Conservation (phyloP, 768 basidiomycete species). For the Xerocomellus intermedius region DNA sequence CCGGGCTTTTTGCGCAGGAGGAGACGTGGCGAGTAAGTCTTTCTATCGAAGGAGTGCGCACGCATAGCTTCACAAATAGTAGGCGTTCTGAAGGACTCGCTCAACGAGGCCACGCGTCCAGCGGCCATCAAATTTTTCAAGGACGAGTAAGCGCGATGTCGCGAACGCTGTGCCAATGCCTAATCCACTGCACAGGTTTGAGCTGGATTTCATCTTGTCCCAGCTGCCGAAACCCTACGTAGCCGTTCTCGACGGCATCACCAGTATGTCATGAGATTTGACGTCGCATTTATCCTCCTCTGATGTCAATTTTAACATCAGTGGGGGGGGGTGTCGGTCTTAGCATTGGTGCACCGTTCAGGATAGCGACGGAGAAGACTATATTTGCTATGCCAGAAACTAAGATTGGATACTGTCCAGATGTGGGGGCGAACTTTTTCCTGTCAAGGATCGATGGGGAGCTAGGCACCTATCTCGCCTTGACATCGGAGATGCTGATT, state of each 20-base stretch:
- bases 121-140: constrained; percentile 87
- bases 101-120: constrained; percentile 48
- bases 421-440: constrained; percentile 92
- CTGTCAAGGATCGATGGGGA: constrained; percentile 88
- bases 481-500: constrained; percentile 69
- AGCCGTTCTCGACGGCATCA: constrained; percentile 85
- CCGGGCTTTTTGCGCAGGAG: constrained; percentile 89
- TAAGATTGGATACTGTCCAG: constrained; percentile 86
- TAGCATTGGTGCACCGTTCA: constrained; percentile 77
- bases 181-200: constrained; percentile 54
- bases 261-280: constrained; percentile 55
- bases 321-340: constrained; percentile 98
- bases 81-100: constrained; percentile 60
- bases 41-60: constrained; percentile 3
- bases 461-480: constrained; percentile 88
- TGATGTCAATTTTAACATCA: constrained; percentile 30
- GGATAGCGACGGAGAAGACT: constrained; percentile 92
- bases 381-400: constrained; percentile 96
- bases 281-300: not conserved
- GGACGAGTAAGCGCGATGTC: constrained; percentile 62
- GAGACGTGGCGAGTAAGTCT: constrained; percentile 83
- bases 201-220: constrained; percentile 71
- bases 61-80: constrained; percentile 3
- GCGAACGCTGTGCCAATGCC: constrained; percentile 3
- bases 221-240: constrained; percentile 85